Base-by-base conservation (phyloP, 208 protist genomes). In the Trypanosoma brucei region DNA sequence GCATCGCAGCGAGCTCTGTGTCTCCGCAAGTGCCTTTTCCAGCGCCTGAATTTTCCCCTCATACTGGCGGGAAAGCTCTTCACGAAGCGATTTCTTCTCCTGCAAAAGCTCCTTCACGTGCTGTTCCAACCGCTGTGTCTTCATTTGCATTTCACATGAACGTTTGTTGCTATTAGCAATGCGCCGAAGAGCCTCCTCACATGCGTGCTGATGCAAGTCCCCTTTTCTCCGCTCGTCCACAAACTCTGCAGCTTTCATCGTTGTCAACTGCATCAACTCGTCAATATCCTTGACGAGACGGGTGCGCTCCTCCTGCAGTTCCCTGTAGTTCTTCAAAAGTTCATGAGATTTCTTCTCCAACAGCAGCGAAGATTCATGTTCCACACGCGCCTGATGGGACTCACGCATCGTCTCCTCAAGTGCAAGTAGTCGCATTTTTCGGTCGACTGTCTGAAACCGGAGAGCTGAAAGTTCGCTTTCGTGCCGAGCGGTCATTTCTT, bases 371-470 rank as follows among this genome's bases (percentile, higher is more conserved):
- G 81, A 77, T 49, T 81, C 79, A 42, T 37, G 57, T 58, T 88
- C 75, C 2, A 93, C 83, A 35, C 80, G 62, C n/a, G 45, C 35
- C 35, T 86, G 35, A 50, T 89, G 89, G 56, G 72, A 51, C 38
- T 79, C 79, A 42, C 75, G 72, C 83, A 93, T 90, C 30, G 70
- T 77, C 62, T 81, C 75, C 58, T 93, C 87, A 40, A 93, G 56
- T 30, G 87, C 81, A 31, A 91, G 68, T 30, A 93, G 72, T 40
- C 81, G 73, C 72, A 93, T 83, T 56, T 93, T 93, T 13, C 87
- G 79, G 61, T 93, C 87, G 8, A 93, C 72, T 35, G 81, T 87
- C 59, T 90, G 79, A 61, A 91, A 91, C 53, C 83, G 81, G 62
- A 93, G 70, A 14, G 76, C 77, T 31, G 76, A 65, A 50, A 91